phyloP scores from a whole-genome alignment of 2,329 filamentous ascomycete genomes.

The Coniella vitis region DNA sequence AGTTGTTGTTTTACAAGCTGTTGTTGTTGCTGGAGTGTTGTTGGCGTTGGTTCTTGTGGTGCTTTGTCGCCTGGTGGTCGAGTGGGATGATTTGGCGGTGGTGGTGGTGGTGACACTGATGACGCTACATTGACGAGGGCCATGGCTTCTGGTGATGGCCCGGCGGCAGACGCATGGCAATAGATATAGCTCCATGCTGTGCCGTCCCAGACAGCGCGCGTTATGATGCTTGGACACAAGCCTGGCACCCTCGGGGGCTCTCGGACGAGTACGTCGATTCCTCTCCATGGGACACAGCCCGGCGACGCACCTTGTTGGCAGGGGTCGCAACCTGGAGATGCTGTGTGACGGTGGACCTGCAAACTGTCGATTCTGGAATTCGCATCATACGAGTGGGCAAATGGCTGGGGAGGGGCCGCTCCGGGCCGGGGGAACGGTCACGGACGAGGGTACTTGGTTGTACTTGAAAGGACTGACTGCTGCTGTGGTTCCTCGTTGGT shows the following conservation, averaged over 20 bases:
- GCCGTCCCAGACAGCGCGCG: neutral
- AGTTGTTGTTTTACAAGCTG: neutral
- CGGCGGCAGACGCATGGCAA: constrained; percentile 13
- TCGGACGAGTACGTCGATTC: constrained; percentile 12
- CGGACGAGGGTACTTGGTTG: no score
- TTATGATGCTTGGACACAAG: neutral
- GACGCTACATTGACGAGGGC: constrained; percentile 5
- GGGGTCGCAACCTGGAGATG: constrained; percentile 5
- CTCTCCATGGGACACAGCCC: neutral
- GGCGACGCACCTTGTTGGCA: constrained; percentile 1
- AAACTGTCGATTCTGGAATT: constrained; percentile 16
- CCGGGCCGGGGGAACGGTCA: neutral
- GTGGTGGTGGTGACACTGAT: no score
- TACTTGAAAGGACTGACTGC: no score
- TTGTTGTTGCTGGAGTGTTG: no score
- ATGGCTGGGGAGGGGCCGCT: constrained; percentile 1
- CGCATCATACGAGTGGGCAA: constrained; percentile 14
- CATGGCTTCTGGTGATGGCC: neutral
- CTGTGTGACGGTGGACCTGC: constrained; percentile 15
- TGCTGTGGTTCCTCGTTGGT: no score
- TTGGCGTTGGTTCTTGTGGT: no score
- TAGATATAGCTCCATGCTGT: constrained; percentile 14
- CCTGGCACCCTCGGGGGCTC: neutral
- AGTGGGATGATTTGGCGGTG: neutral
- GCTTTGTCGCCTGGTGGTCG: no score